phyloP scores from a whole-genome alignment of 768 basidiomycete species.

The Gyrodon lividus region DNA sequence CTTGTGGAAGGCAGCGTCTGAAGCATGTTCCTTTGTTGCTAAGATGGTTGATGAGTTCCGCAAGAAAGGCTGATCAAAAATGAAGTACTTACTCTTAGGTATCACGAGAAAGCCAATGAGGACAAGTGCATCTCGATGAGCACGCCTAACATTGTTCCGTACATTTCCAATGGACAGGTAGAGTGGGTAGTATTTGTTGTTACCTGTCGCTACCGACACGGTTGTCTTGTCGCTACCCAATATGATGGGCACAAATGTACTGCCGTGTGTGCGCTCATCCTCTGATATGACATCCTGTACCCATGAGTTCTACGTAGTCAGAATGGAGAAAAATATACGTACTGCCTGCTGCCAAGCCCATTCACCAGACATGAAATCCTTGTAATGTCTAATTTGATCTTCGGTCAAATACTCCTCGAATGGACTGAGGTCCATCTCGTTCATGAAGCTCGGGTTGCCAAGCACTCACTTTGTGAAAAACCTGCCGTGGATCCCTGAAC shows the following conservation, averaged over 20 bases:
- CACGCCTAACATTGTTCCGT: slow-evolving; percentile 1
- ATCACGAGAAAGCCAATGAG: slow-evolving; percentile 32
- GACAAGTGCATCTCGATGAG: slow-evolving; percentile 8
- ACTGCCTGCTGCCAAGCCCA: slow-evolving; percentile 34
- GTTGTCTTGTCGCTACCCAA: slow-evolving; percentile 14
- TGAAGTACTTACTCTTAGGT: slow-evolving; percentile 26
- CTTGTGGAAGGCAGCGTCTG: slow-evolving; percentile 20
- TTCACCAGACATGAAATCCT: slow-evolving; percentile 25
- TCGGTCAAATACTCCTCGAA: slow-evolving; percentile 12
- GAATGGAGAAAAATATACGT: slow-evolving; percentile 9
- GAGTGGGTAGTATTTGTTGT: slow-evolving; percentile 10
- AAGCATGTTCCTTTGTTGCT: slow-evolving; percentile 13
- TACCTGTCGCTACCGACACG: slow-evolving; percentile 9
- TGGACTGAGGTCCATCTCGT: slow-evolving; percentile 18
- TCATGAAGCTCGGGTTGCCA: slow-evolving; percentile 19
- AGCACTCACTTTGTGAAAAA: slow-evolving; percentile 21
- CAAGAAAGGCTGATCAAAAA: neutral
- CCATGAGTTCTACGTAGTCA: too few species aligned
- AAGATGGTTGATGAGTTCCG: neutral
- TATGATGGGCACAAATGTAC: slow-evolving; percentile 9
- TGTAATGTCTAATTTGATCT: slow-evolving; percentile 4
- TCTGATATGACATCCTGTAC: slow-evolving; percentile 11
- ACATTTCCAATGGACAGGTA: slow-evolving; percentile 12
- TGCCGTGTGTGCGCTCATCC: slow-evolving; percentile 7
- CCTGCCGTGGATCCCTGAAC: slow-evolving; percentile 19